Percentiles rank a stretch among this genome's conserved stretches.
These are phyloP conservation scores for Graphilbum ipis-grandicollis DNA, from an alignment of 2,329 filamentous ascomycete species.

Conservation along the genomic window DNA sequence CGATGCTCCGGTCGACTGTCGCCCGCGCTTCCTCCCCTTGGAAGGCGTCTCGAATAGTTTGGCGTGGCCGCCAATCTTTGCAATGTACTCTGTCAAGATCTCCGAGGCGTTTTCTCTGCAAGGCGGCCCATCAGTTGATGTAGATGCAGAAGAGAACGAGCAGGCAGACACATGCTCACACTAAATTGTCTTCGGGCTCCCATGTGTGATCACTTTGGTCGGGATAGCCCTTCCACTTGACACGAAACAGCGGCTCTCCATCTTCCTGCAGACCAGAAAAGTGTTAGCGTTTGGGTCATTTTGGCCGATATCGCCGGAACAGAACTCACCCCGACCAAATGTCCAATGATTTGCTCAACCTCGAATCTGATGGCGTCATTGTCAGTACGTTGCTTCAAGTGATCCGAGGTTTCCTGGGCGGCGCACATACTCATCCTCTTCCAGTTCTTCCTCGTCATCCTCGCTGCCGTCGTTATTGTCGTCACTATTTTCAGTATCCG, in stretches of 20 bases:
- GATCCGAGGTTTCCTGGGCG: too few species aligned
- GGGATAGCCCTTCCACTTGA: constrained; percentile 71
- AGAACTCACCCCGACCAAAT: constrained; percentile 33
- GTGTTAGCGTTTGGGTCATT: neutral
- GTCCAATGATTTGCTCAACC: constrained; percentile 55
- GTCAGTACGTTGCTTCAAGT: neutral
- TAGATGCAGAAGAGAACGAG: neutral
- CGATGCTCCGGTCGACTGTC: constrained; percentile 21
- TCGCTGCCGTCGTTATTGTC: constrained; percentile 15
- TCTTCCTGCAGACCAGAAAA: constrained; percentile 15
- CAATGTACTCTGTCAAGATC: constrained; percentile 47
- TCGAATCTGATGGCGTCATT: constrained; percentile 36
- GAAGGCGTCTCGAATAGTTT: constrained; percentile 30
- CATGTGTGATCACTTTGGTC: constrained; percentile 55
- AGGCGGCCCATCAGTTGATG: neutral
- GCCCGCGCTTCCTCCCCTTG: constrained; percentile 40
- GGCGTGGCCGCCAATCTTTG: constrained; percentile 44
- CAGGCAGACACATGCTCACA: constrained; percentile 22
- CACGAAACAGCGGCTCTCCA: constrained; percentile 39
- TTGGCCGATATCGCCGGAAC: too few species aligned
- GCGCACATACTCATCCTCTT: constrained; percentile 28
- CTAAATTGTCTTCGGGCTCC: constrained; percentile 60
- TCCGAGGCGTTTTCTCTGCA: constrained; percentile 40
- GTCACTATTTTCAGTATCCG: constrained; percentile 4
- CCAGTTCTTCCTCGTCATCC: constrained; percentile 11